Evolutionary conservation across 169 alveolate genomes (phyloP), one percentile per base, ranked within the genome.

Genomic region (Plasmodium reichenowi): DNA sequence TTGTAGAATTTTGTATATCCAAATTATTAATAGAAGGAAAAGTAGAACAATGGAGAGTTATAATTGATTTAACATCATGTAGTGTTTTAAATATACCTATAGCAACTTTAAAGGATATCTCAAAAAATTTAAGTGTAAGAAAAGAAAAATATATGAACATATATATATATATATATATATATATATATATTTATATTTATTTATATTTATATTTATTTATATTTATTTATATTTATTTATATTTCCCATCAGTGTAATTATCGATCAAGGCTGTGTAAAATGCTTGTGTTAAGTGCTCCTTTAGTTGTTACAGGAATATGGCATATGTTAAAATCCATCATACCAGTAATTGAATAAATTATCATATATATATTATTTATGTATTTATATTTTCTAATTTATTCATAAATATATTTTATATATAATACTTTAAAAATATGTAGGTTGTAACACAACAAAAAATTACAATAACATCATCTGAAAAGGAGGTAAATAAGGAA

Each of bases 31-130:
- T 93, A 38, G 95, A 94, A 13, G 96, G 96, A 17, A 83, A 87
- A 15, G 67, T 93, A 5, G 96, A 93, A 20, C 96, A 93, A 83
- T 93, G 96, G 96, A 72, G 87, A 70, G 95, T 93, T 45, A 88
- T 93, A 17, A 72, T 93, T 12, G 96, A 93, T 67, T 45, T 93
- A 88, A 87, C 88, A 17, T 92, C 94, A 20, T 89, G 94, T 17
- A 87, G 92, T 63, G 91, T 93, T 47, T 67, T 93, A 62, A 91
- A 87, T 47, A 80, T 93, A 17, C 96, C 89, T 66, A 90, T 88
- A 22, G 38, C 89, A 22, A 88, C 93, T 26, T 72, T 93, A 29
- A 93, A 92, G 74, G 94, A 93, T 60, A 92, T 92, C 47, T 91
- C 95, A 6, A 88, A 74, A 45, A 72, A 93, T n/a, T 74, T 93